Percentiles rank a stretch among this genome's conserved stretches.
Evolutionary conservation across 768 basidiomycete genomes (phyloP).

Genomic region (Pleurotus cornucopiae): DNA sequence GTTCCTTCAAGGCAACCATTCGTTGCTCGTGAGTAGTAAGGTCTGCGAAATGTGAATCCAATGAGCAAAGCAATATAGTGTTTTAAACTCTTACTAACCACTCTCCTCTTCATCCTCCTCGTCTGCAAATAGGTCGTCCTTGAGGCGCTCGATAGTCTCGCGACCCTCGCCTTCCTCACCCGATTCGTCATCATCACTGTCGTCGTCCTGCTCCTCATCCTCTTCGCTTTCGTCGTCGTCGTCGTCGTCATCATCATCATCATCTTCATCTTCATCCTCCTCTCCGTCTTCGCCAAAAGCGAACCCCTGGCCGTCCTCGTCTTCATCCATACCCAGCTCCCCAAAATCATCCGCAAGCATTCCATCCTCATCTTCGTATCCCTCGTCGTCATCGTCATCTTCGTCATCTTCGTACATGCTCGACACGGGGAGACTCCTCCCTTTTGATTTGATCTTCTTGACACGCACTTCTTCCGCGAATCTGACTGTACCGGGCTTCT

Average conservation of each 20-base stretch:
- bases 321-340: slow-evolving; percentile 32
- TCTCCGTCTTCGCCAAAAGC: slow-evolving; percentile 21
- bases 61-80: slow-evolving; percentile 10
- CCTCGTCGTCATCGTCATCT: slow-evolving; percentile 36
- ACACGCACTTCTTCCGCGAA: slow-evolving; percentile 81
- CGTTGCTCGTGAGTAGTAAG: slow-evolving; percentile 79
- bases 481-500: slow-evolving; percentile 51
- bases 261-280: slow-evolving; percentile 21
- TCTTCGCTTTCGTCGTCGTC: slow-evolving; percentile 42
- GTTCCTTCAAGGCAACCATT: slow-evolving; percentile 64
- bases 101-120: slow-evolving; percentile 21
- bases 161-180: slow-evolving; percentile 25
- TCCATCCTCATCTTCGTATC: slow-evolving; percentile 25
- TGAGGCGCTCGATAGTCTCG: slow-evolving; percentile 52
- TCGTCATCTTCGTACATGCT: slow-evolving; percentile 29
- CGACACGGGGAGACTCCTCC: slow-evolving; percentile 57
- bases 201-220: slow-evolving; percentile 30
- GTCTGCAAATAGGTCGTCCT: slow-evolving; percentile 56
- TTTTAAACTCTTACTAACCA: neutral
- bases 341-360: slow-evolving; percentile 20
- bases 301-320: slow-evolving; percentile 21
- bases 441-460: slow-evolving; percentile 72
- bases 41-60: slow-evolving; percentile 28
- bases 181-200: slow-evolving; percentile 23
- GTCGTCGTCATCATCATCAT: slow-evolving; percentile 24